phyloP scores from a whole-genome alignment of 164 flowering plant species.

The Chimonanthus salicifolius region DNA sequence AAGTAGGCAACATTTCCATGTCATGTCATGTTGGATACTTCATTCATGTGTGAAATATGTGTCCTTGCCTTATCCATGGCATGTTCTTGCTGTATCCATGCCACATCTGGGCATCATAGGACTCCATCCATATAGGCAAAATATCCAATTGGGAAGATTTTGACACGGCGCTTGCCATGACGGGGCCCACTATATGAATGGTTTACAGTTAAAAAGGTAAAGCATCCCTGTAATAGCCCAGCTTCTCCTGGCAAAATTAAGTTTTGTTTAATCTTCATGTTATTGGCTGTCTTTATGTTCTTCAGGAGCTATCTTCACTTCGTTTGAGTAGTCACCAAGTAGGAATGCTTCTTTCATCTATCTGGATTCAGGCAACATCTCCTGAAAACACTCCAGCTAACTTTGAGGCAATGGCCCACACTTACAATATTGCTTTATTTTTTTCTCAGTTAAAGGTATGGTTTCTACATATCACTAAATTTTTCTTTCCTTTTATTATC shows the following conservation, averaged over 20 bases:
- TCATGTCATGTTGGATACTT: neutral
- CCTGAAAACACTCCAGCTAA: conserved; percentile 58
- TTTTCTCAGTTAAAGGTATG: conserved; percentile 69
- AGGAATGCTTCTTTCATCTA: conserved; percentile 73
- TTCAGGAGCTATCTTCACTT: conserved; percentile 49
- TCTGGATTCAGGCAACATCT: conserved; percentile 82
- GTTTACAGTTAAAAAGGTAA: neutral
- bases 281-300: conserved; percentile 5
- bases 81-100: neutral
- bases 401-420: conserved; percentile 84
- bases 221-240: neutral
- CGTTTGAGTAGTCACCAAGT: conserved; percentile 83
- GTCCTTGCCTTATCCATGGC: neutral
- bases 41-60: neutral
- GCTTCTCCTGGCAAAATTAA: neutral
- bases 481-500: neutral
- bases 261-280: neutral
- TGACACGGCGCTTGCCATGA: neutral
- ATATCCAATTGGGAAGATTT: neutral
- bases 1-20: neutral
- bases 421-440: conserved; percentile 50
- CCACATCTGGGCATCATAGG: neutral
- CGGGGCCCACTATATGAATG: neutral
- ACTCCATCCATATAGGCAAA: neutral
- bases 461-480: neutral